Percentiles rank a stretch among this genome's conserved stretches.
Conservation (phyloP, 1,284 basidiomycete genomes). For the Moesziomyces aphidis region DNA sequence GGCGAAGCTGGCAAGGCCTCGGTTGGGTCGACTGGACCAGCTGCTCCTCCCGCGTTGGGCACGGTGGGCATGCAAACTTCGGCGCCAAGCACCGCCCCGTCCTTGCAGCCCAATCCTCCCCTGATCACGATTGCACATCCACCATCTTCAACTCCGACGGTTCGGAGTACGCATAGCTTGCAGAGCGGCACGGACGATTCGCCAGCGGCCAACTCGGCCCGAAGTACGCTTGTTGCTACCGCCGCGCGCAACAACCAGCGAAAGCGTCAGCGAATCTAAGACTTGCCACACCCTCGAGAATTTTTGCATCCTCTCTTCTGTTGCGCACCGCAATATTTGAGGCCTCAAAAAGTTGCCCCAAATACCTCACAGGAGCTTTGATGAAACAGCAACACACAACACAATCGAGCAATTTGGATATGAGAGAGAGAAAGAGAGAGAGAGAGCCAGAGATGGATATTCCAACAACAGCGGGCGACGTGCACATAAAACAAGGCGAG, state of each 20-base stretch:
- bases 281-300: no score
- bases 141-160: slow-evolving; percentile 11
- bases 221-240: slow-evolving; percentile 24
- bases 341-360: no score
- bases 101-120: slow-evolving; percentile 4
- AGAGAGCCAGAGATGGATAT: neutral
- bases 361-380: no score
- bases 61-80: slow-evolving; percentile 6
- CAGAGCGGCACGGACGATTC: slow-evolving; percentile 3
- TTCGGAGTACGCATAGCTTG: slow-evolving; percentile 3
- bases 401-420: no score
- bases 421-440: neutral
- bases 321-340: no score
- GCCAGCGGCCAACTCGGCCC: neutral
- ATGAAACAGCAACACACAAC: no score
- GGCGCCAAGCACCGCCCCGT: slow-evolving; percentile 11
- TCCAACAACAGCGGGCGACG: neutral
- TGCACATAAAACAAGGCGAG: no score
- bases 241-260: slow-evolving; percentile 43
- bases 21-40: slow-evolving; percentile 21
- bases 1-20: neutral
- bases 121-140: slow-evolving; percentile 19
- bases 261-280: slow-evolving; percentile 36
- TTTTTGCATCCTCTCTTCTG: no score
- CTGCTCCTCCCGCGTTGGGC: slow-evolving; percentile 35